These are phyloP conservation scores for Mycena haematopus DNA, from an alignment of 768 basidiomycete genomes.

Conservation along the genomic window DNA sequence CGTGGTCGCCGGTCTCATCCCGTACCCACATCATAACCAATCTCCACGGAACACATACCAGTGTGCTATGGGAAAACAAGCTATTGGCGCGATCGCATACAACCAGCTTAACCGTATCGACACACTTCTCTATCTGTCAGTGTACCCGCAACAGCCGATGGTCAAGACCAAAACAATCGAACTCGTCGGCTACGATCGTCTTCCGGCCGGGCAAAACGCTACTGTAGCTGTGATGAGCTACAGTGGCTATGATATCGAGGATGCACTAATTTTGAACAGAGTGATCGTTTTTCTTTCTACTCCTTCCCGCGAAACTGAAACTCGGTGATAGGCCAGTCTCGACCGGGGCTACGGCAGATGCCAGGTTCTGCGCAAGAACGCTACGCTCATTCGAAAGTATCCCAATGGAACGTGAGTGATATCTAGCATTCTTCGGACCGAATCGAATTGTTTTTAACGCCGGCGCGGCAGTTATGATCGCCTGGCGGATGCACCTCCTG, in stretches of 20 bases:
- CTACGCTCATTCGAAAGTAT: constrained; percentile 93
- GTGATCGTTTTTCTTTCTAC: constrained; percentile 43
- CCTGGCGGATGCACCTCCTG: constrained; percentile 87
- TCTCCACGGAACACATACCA: constrained; percentile 99
- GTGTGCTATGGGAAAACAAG: constrained; percentile 99
- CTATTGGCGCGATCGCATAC: constrained; percentile 97
- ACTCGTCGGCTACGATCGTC: constrained; percentile 92
- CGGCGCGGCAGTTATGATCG: constrained; percentile 77
- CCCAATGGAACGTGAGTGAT: constrained; percentile 91
- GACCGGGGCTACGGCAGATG: constrained; percentile 98
- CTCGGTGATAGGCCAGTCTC: constrained; percentile 74
- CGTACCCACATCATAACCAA: constrained; percentile 99
- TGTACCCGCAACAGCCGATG: constrained; percentile 99
- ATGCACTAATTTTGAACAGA: constrained; percentile 95
- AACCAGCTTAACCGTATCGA: constrained; percentile 98
- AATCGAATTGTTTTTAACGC: constrained; percentile 18
- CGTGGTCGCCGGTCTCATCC: constrained; percentile 97
- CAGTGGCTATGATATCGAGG: constrained; percentile 99
- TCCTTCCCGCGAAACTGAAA: neutral
- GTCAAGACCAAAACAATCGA: constrained; percentile 99
- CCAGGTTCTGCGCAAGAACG: constrained; percentile 96
- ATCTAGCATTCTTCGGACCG: constrained; percentile 6
- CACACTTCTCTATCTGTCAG: constrained; percentile 95
- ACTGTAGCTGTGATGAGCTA: constrained; percentile 99
- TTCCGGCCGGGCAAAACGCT: constrained; percentile 98